Percentiles rank a stretch among this genome's conserved stretches.
Conservation (phyloP, 1,139 yeast species). For the Suhomyces maxii region DNA sequence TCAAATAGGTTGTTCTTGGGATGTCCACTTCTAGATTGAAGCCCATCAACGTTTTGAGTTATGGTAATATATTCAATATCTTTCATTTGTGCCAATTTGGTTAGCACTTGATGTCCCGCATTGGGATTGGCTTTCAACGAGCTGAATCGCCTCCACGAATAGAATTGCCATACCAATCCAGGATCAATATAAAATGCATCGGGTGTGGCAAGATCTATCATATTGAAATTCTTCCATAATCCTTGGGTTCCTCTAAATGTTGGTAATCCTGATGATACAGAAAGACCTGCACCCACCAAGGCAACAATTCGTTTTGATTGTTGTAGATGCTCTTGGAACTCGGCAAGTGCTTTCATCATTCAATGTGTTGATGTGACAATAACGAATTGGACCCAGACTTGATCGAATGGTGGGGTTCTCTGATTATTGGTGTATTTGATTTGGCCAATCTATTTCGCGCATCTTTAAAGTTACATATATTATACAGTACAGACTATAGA, state of each 20-base stretch:
- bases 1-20: constrained; percentile 52
- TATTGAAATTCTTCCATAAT: constrained; percentile 74
- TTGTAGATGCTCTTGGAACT: constrained; percentile 59
- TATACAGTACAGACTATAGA: constrained; percentile 2
- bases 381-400: too few relatives aligned
- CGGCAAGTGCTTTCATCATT: constrained; percentile 22
- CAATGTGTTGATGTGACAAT: too few relatives aligned
- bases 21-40: constrained; percentile 67
- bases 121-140: constrained; percentile 74
- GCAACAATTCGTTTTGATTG: constrained; percentile 63
- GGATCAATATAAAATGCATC: constrained; percentile 86
- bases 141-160: constrained; percentile 63
- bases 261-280: constrained; percentile 74
- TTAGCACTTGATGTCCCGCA: constrained; percentile 67
- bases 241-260: constrained; percentile 75
- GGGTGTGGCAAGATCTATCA: constrained; percentile 85
- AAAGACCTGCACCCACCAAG: constrained; percentile 81
- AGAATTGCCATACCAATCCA: constrained; percentile 86
- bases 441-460: neutral
- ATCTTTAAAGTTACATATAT: constrained; percentile 3
- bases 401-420: too few relatives aligned
- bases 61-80: constrained; percentile 54
- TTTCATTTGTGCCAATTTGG: constrained; percentile 40
- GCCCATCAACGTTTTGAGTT: constrained; percentile 82
- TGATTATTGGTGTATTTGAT: too few relatives aligned